Percentiles rank a stretch among this genome's conserved stretches.
Evolutionary conservation across 192 early-diverging fungal species (phyloP).

Genomic region (Podila verticillata): DNA sequence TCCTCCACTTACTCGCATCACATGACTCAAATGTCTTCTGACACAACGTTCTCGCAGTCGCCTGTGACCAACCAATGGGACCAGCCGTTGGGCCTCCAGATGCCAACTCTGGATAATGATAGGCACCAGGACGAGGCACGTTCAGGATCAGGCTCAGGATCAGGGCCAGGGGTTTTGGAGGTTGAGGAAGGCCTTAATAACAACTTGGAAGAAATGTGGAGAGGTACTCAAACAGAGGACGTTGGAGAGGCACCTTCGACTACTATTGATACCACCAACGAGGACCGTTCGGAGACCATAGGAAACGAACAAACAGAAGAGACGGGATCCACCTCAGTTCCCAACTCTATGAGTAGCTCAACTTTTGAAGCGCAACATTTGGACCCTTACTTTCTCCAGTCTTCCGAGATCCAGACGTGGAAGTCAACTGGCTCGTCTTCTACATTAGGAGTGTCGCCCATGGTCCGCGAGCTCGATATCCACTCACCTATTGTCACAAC

Average conservation of each 20-base stretch:
- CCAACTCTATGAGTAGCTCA: conserved; percentile 11
- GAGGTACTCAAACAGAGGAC: background rate
- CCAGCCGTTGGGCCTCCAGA: conserved; percentile 29
- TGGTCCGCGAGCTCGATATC: conserved; percentile 34
- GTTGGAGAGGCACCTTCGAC: too few relatives aligned
- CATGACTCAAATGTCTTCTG: conserved; percentile 7
- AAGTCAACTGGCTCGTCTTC: background rate
- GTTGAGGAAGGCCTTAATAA: background rate
- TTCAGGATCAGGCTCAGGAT: background rate
- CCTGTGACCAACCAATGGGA: conserved; percentile 14
- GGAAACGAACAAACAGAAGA: background rate
- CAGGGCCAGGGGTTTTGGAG: background rate
- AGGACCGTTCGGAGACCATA: background rate
- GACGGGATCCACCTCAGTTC: too few relatives aligned
- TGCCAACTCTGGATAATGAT: conserved; percentile 23
- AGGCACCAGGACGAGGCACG: background rate
- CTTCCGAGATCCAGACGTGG: background rate
- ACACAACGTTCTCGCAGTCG: conserved; percentile 30
- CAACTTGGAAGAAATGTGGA: conserved; percentile 2
- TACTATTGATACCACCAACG: background rate
- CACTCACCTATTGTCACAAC: conserved; percentile 18
- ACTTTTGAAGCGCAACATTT: background rate
- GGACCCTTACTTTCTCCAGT: background rate
- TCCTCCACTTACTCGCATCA: conserved; percentile 33
- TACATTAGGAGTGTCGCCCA: conserved; percentile 5